Conservation (phyloP, 331 rosid species). For the Quercus tomentella region DNA sequence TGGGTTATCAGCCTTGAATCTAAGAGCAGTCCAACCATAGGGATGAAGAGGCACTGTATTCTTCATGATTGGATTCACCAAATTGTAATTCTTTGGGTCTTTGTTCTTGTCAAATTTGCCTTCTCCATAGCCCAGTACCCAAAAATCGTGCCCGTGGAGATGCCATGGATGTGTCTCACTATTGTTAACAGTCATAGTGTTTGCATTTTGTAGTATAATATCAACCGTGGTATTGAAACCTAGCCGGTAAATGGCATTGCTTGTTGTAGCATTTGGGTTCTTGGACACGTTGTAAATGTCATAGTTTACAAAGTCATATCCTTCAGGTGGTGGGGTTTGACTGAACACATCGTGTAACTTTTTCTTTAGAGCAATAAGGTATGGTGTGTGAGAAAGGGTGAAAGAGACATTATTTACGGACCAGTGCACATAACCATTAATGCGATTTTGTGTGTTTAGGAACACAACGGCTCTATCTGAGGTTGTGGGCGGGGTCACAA, state of each 20-base stretch:
- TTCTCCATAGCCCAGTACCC: constrained; percentile 54
- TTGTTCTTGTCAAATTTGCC: constrained; percentile 39
- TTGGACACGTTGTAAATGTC: constrained; percentile 30
- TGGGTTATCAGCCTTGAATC: constrained; percentile 68
- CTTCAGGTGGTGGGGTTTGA: constrained; percentile 56
- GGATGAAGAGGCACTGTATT: constrained; percentile 52
- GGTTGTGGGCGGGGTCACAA: constrained; percentile 47
- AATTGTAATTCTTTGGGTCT: constrained; percentile 54
- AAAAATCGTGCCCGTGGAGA: constrained; percentile 58
- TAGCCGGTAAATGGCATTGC: constrained; percentile 43
- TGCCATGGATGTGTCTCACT: constrained; percentile 77
- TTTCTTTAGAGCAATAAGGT: constrained; percentile 60
- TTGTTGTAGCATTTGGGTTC: constrained; percentile 52
- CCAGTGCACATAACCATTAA: constrained; percentile 40
- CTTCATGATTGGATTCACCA: constrained; percentile 56
- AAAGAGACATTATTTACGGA: constrained; percentile 75
- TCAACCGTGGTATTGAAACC: constrained; percentile 50
- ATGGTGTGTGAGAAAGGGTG: constrained; percentile 64
- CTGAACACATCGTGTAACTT: constrained; percentile 40
- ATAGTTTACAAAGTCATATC: constrained; percentile 45
- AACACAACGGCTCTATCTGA: constrained; percentile 67
- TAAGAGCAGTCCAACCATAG: constrained; percentile 80
- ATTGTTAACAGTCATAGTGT: constrained; percentile 34
- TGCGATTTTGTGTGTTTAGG: constrained; percentile 69
- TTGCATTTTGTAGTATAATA: constrained; percentile 53